Conservation (phyloP, 768 basidiomycete species). For the Scleroderma bovista region DNA sequence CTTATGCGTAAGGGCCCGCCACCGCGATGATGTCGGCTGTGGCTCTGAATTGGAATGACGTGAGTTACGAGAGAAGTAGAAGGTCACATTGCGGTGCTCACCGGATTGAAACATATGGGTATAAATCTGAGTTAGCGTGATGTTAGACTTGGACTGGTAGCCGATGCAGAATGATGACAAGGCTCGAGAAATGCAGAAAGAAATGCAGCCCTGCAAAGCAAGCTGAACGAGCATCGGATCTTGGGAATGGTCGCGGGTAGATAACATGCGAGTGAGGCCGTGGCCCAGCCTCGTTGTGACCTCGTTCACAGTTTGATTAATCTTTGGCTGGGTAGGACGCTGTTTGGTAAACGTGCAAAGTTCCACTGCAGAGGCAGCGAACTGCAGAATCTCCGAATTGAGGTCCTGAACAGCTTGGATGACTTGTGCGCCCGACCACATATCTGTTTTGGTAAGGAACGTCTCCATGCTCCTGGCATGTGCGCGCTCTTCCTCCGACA, state of each 20-base stretch:
- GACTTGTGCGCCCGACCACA: constrained; percentile 72
- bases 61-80: constrained; percentile 10
- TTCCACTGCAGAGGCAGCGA: constrained; percentile 71
- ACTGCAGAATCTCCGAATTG: constrained; percentile 77
- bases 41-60: constrained; percentile 41
- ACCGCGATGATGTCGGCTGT: constrained; percentile 72
- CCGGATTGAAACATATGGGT: constrained; percentile 51
- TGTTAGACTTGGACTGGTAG: constrained; percentile 64
- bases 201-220: constrained; percentile 66
- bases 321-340: constrained; percentile 35
- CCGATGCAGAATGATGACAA: constrained; percentile 71
- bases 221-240: constrained; percentile 75
- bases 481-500: constrained; percentile 50
- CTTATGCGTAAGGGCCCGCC: constrained; percentile 68
- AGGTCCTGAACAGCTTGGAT: constrained; percentile 75
- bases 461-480: constrained; percentile 54
- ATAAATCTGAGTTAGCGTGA: constrained; percentile 57
- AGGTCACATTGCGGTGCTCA: constrained; percentile 19
- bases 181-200: constrained; percentile 61
- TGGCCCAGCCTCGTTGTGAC: constrained; percentile 60
- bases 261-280: constrained; percentile 54
- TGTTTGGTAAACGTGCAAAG: constrained; percentile 48
- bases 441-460: constrained; percentile 69
- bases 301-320: constrained; percentile 51
- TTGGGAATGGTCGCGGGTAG: constrained; percentile 62